Evolutionary conservation across 768 basidiomycete species (phyloP).

Genomic region (Gymnopilus junonius): DNA sequence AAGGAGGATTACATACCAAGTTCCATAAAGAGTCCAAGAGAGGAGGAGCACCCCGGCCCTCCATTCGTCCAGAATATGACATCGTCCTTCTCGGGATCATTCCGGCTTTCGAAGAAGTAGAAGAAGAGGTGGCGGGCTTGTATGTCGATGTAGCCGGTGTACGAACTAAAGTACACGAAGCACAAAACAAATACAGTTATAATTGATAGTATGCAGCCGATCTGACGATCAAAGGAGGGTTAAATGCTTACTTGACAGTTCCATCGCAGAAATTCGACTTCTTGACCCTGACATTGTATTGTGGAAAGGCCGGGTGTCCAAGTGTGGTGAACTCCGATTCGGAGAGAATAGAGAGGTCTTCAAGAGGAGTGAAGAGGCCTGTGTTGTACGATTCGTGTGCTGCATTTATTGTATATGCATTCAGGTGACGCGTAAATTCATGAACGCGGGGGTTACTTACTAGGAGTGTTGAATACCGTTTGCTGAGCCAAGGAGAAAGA

Average conservation of each 20-base stretch:
- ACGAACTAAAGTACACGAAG: conserved; percentile 41
- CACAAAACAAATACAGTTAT: neutral
- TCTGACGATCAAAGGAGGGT: too few relatives aligned
- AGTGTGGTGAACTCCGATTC: conserved; percentile 40
- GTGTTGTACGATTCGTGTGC: conserved; percentile 21
- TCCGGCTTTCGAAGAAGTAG: conserved; percentile 79
- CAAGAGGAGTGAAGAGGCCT: conserved; percentile 39
- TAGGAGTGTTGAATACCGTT: neutral
- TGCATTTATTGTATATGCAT: neutral
- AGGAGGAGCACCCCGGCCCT: conserved; percentile 46
- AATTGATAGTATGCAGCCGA: neutral
- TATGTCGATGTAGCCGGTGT: conserved; percentile 72
- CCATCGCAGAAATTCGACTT: conserved; percentile 62
- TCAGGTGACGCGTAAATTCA: neutral
- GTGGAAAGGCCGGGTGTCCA: conserved; percentile 54
- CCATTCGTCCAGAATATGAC: conserved; percentile 63
- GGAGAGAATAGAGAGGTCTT: conserved; percentile 37
- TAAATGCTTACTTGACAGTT: conserved; percentile 49
- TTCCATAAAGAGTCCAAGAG: conserved; percentile 76
- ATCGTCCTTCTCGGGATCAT: conserved; percentile 60
- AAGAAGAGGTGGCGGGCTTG: conserved; percentile 69
- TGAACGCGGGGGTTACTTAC: neutral
- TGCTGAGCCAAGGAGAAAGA: neutral
- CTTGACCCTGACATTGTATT: conserved; percentile 58
- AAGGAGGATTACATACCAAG: conserved; percentile 51